Percentiles rank a stretch among this genome's conserved stretches.
phyloP scores from a whole-genome alignment of 73 alveolate genomes.

The Tetrahymena borealis region DNA sequence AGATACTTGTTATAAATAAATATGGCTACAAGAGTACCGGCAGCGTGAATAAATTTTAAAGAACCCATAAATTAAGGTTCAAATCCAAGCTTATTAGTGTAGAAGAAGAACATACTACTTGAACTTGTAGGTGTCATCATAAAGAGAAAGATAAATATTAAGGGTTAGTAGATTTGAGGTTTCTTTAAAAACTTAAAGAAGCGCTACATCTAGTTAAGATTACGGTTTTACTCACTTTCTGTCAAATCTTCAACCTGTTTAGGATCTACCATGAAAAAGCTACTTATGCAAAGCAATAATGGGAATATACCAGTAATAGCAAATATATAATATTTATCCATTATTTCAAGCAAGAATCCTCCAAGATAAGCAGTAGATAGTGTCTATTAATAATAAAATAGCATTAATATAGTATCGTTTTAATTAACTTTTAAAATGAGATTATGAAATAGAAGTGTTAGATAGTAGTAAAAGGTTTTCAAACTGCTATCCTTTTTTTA shows the following conservation, averaged over 20 bases:
- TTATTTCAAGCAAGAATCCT: conserved; percentile 19
- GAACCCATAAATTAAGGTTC: conserved; percentile 54
- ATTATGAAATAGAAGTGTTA: no score
- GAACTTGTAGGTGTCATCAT: conserved; percentile 34
- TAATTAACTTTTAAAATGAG: neutral
- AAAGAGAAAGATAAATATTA: conserved; percentile 15
- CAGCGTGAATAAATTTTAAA: conserved; percentile 54
- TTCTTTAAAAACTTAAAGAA: conserved; percentile 20
- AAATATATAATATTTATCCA: conserved; percentile 30
- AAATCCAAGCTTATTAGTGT: conserved; percentile 32
- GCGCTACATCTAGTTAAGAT: neutral
- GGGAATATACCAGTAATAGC: conserved; percentile 41
- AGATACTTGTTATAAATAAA: conserved; percentile 49
- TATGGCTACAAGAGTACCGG: conserved; percentile 62
- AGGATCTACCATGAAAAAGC: conserved; percentile 2
- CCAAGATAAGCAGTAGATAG: neutral
- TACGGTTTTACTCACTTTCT: neutral
- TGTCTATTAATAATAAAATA: neutral
- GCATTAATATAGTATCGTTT: neutral
- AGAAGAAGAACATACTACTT: conserved; percentile 28
- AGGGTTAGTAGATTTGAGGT: conserved; percentile 22
- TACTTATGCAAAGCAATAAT: neutral
- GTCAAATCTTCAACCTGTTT: neutral
- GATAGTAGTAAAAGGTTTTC: no score
- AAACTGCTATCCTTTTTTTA: no score